Evolutionary conservation across 371 early-diverging fungal genomes (phyloP).

Genomic region (Apophysomyces variabilis): DNA sequence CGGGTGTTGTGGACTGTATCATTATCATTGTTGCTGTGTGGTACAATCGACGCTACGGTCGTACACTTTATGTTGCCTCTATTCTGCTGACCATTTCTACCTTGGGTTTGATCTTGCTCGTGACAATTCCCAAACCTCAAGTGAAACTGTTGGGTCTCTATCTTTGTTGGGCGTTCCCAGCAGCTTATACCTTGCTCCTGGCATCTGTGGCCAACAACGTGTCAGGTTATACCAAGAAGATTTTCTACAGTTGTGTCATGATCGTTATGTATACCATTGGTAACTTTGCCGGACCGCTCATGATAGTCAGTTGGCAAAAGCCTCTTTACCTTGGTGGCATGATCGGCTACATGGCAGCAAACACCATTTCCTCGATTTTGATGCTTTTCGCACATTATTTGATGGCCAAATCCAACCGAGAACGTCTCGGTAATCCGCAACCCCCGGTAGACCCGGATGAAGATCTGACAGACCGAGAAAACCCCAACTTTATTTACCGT

Average conservation of each 20-base stretch:
- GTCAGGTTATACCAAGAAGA: slow-evolving; percentile 40
- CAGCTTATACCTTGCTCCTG: slow-evolving; percentile 30
- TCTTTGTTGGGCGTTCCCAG: slow-evolving; percentile 36
- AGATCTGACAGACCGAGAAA: slow-evolving; percentile 28
- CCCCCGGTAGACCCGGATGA: neutral
- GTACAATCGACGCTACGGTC: slow-evolving; percentile 38
- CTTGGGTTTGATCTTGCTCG: slow-evolving; percentile 40
- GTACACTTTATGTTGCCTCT: slow-evolving; percentile 36
- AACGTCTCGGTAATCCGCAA: slow-evolving; percentile 13
- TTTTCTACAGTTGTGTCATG: slow-evolving; percentile 28
- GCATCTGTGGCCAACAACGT: slow-evolving; percentile 36
- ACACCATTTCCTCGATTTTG: slow-evolving; percentile 23
- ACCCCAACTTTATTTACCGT: slow-evolving; percentile 33
- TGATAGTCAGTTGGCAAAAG: slow-evolving; percentile 29
- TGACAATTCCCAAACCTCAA: slow-evolving; percentile 41
- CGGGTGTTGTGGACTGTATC: slow-evolving; percentile 36
- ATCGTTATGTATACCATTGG: slow-evolving; percentile 35
- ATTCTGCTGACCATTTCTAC: slow-evolving; percentile 26
- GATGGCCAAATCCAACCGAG: slow-evolving; percentile 27
- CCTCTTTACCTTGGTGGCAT: slow-evolving; percentile 44
- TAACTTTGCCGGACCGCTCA: slow-evolving; percentile 21
- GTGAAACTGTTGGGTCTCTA: slow-evolving; percentile 42
- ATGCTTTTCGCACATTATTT: slow-evolving; percentile 25
- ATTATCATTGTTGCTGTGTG: slow-evolving; percentile 39
- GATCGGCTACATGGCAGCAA: slow-evolving; percentile 31